phyloP scores from a whole-genome alignment of 169 alveolate species.

The Cryptosporidium tyzzeri region DNA sequence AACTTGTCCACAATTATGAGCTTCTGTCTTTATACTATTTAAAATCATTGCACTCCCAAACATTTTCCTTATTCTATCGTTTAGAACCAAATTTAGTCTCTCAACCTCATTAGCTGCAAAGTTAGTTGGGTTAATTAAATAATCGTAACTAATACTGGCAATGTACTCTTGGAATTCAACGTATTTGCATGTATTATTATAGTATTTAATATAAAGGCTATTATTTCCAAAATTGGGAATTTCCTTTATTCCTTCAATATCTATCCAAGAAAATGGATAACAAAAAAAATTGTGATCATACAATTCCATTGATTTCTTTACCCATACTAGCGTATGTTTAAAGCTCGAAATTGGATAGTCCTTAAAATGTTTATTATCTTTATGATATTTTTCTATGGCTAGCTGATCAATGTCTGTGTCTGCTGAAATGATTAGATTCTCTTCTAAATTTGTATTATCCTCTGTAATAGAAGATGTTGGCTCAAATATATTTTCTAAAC shows the following conservation, averaged over 20 bases:
- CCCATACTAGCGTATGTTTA: conserved; percentile 54
- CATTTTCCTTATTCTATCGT: conserved; percentile 36
- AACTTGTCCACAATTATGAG: conserved; percentile 71
- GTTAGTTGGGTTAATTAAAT: conserved; percentile 35
- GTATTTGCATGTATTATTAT: conserved; percentile 28
- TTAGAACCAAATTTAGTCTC: conserved; percentile 1
- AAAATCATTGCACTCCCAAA: conserved; percentile 60
- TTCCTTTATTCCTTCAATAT: not conserved
- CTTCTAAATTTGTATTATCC: not conserved
- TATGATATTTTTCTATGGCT: conserved; percentile 15
- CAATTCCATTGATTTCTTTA: conserved; percentile 30
- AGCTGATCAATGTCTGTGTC: conserved; percentile 20
- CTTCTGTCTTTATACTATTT: conserved; percentile 23
- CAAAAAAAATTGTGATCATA: conserved; percentile 40
- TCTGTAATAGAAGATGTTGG: not conserved
- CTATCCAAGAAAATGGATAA: conserved; percentile 51
- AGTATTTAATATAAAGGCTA: conserved; percentile 3
- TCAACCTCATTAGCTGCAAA: conserved; percentile 22
- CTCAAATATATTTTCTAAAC: not conserved
- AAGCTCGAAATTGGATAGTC: conserved; percentile 51
- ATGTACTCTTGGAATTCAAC: conserved; percentile 39
- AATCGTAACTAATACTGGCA: conserved; percentile 50
- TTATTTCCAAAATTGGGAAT: conserved; percentile 24
- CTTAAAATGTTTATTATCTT: conserved; percentile 23
- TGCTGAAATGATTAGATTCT: conserved; percentile 18